Evolutionary conservation across 164 flowering plant species (phyloP).

Genomic region (Saururus chinensis): DNA sequence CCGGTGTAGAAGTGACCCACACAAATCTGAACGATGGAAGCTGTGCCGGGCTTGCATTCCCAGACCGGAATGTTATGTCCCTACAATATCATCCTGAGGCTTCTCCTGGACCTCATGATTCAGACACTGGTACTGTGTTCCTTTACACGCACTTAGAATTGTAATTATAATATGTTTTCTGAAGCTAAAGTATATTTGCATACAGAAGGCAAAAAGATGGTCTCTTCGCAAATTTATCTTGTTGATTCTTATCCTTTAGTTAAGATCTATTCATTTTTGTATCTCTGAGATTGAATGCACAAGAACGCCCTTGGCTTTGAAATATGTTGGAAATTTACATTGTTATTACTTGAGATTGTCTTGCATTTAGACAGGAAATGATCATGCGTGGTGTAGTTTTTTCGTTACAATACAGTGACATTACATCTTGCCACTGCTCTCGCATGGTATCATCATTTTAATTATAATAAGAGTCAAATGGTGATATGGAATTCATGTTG

Average conservation of each 20-base stretch:
- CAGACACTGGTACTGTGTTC: constrained; percentile 46
- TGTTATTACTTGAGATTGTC: too few relatives aligned
- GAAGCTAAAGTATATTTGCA: background rate
- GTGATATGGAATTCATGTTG: too few relatives aligned
- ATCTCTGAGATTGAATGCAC: background rate
- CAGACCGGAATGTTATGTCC: constrained; percentile 58
- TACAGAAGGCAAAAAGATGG: background rate
- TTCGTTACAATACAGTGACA: too few relatives aligned
- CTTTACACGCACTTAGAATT: background rate
- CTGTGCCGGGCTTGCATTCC: constrained; percentile 84
- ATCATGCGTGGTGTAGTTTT: too few relatives aligned
- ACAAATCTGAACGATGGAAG: constrained; percentile 82
- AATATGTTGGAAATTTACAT: too few relatives aligned
- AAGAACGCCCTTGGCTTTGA: background rate
- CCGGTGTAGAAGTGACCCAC: constrained; percentile 86
- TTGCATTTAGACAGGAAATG: too few relatives aligned
- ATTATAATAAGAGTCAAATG: too few relatives aligned
- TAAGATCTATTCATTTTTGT: background rate
- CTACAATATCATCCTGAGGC: constrained; percentile 96
- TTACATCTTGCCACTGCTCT: background rate
- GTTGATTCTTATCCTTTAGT: background rate
- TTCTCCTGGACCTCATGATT: constrained; percentile 93
- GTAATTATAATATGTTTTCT: background rate
- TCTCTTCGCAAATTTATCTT: background rate
- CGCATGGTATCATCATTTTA: background rate